Percentiles rank a stretch among this genome's conserved stretches.
These are phyloP conservation scores for Naganishia albida DNA, from an alignment of 1,284 basidiomycete species.

Conservation along the genomic window DNA sequence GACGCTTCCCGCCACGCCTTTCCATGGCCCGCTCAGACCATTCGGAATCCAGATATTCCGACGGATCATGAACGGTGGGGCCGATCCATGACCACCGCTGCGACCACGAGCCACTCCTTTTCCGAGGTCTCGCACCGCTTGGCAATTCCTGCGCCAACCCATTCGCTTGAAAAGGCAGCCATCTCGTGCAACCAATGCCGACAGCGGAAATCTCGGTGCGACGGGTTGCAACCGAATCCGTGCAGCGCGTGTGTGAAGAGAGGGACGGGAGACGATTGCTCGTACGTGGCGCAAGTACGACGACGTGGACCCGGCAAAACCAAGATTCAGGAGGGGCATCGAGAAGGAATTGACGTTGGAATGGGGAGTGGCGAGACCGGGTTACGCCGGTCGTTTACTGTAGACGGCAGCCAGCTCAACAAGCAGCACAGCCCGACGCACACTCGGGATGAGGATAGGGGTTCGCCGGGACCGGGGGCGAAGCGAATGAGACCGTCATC, in stretches of 20 bases:
- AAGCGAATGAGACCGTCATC: conserved; percentile 6
- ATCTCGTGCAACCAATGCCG: conserved; percentile 57
- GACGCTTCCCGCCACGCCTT: background rate
- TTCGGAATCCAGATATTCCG: background rate
- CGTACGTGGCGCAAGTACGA: conserved; percentile 20
- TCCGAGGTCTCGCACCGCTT: background rate
- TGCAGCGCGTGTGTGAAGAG: conserved; percentile 27
- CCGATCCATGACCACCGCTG: background rate
- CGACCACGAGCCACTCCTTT: background rate
- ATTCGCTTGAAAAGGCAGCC: background rate
- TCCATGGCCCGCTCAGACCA: background rate
- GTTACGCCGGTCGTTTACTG: background rate
- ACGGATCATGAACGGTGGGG: conserved; percentile 9
- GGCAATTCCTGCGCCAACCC: background rate
- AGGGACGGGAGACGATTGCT: conserved; percentile 23
- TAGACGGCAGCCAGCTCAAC: background rate
- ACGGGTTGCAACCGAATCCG: conserved; percentile 21
- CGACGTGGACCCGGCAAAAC: conserved; percentile 29
- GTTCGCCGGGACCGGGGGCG: background rate
- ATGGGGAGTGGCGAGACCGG: background rate
- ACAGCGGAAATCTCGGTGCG: conserved; percentile 51
- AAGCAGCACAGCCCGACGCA: background rate
- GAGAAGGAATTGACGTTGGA: background rate
- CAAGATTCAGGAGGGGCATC: background rate
- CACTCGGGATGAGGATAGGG: background rate